Evolutionary conservation across 345 rosid species (phyloP), one percentile per base, ranked within the genome.

Genomic region (Ricinus communis): DNA sequence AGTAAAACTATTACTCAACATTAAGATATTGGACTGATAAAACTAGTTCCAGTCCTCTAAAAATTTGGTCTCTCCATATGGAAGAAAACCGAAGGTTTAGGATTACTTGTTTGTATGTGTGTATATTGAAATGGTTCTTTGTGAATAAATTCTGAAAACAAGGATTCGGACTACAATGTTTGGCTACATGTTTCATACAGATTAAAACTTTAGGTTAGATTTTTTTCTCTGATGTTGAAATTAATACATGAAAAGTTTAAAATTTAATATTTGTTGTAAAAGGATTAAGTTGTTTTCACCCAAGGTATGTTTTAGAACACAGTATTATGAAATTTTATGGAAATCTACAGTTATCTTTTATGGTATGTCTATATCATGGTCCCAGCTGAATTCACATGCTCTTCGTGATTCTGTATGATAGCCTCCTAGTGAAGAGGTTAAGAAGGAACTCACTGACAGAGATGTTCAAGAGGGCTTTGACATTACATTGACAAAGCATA

Each of bases 381-480:
- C 25, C 36, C 43, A 62, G 33, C 49, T n/a, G 19, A 64, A 14
- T 71, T 66, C 60, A 64, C 71, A 55, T 46, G 52, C 18, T 47
- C 10, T 51, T 73, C 65, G 36, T 76, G 58, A 12, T 47, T 58
- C 66, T 68, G 30, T 33, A 50, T 79, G 75, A 59, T 82, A 94
- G 98, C 97, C 96, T 66, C 90, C 85, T 75, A 72, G 88, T 56
- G 97, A 94, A 83, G 98, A 91, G 74, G 80, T 83, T 66, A 88
- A 86, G 88, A 94, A 90, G 85, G 97, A 94, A 75, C 83, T 82
- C 66, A 86, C 96, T 28, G 91, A 83, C 68, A 85, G 95, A 41
- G 98, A 94, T 78, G 92, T 86, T 67, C 84, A 86, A 53, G 95
- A 87, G 71, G 91, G 97, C 71, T 90, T 94, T 73, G 98, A 91